Evolutionary conservation across 1,284 basidiomycete species (phyloP), one percentile per base, ranked within the genome.

Genomic region (Ganoderma boninense): DNA sequence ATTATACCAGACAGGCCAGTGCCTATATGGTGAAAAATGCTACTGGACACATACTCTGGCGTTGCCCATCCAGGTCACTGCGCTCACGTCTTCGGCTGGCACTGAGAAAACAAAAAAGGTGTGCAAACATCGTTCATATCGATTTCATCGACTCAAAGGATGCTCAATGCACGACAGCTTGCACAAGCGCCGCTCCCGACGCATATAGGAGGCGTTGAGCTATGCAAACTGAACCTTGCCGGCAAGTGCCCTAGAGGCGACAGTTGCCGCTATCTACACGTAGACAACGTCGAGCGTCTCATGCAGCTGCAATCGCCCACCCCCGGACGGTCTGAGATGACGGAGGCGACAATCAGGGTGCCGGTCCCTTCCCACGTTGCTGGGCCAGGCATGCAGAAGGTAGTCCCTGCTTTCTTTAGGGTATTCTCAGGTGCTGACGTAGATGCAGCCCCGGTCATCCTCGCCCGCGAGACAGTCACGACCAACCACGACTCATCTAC

Each of bases 151-250:
- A 14, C 13, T 20, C 14, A 7, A 40, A 23, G 11, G 16, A 6
- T 43, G 23, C 35, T 62, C n/a, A 56, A 23, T 23, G 6, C 23
- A 40, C 14, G 62, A 43, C 29, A 56, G 18, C 46, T 52, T 13
- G 40, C 26, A 5, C 43, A 13, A 13, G 29, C 49, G 2, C 61
- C 26, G 5, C 61, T 35, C 10, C 42, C 38, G 18, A 54, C 52
- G 13, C 35, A 40, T 26, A 26, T 13, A 29, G 42, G 42, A 20
- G 49, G 59, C 4, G 49, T 52, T 26, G 67, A 71, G 56, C 59
- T 71, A 14, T 73, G 72, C 69, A 73, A 73, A 23, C 13, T 69
- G 32, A 52, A 56, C 5, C 66, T 62, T 4, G 65, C 52, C 3
- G 72, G 70, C 8, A 46, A 62, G 18, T 73, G 72, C 16, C 46